These are phyloP conservation scores for Pholiota conissans DNA, from an alignment of 768 basidiomycete genomes.

Conservation along the genomic window DNA sequence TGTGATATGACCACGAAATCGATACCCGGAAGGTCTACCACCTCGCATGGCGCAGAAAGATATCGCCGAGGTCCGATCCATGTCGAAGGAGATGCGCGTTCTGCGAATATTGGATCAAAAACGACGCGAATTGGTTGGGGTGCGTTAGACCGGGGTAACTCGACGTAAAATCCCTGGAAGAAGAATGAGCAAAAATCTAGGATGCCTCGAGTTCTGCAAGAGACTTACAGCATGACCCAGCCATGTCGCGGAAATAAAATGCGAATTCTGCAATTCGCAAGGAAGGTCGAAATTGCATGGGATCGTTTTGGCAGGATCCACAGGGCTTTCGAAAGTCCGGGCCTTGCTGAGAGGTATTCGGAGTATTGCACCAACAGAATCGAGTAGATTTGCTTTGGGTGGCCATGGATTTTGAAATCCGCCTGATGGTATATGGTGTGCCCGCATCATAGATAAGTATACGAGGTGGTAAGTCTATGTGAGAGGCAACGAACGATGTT, in stretches of 20 bases:
- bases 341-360: slow-evolving; percentile 4
- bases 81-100: slow-evolving; percentile 2
- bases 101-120: slow-evolving; percentile 6
- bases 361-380: background rate
- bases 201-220: background rate
- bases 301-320: slow-evolving; percentile 5
- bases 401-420: slow-evolving; percentile 7
- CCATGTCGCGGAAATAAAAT: background rate
- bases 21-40: background rate
- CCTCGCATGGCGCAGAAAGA: background rate
- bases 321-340: background rate
- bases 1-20: slow-evolving; percentile 6
- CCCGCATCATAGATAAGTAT: background rate
- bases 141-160: background rate
- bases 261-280: background rate
- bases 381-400: background rate
- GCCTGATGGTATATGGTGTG: background rate
- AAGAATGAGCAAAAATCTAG: background rate
- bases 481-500: background rate
- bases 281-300: background rate
- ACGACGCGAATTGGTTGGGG: background rate
- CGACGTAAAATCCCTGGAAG: slow-evolving; percentile 1
- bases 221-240: slow-evolving; percentile 4
- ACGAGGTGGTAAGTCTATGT: background rate
- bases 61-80: slow-evolving; percentile 2